Evolutionary conservation across 257 asterid species (phyloP).

Genomic region (Scutellaria minor): DNA sequence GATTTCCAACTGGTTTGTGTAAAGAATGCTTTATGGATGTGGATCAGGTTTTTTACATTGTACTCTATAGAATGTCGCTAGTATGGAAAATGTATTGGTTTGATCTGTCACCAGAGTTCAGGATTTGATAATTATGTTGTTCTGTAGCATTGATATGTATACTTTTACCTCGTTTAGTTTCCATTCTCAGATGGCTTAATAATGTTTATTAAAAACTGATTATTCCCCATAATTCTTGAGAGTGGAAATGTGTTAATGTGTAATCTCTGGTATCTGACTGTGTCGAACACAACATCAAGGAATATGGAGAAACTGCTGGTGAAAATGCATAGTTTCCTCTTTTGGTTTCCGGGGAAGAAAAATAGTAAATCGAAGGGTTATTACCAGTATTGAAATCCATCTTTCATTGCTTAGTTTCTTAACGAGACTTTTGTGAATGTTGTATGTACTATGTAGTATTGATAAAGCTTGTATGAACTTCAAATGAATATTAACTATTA

Average conservation of each 20-base stretch:
- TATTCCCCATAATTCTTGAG: background rate
- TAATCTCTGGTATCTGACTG: background rate
- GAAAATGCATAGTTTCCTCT: background rate
- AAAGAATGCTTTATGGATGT: background rate
- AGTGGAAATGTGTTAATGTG: background rate
- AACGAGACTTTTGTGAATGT: background rate
- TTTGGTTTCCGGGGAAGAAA: background rate
- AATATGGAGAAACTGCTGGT: background rate
- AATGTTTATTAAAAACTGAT: background rate
- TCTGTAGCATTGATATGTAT: background rate
- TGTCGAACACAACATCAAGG: background rate
- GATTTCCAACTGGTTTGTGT: background rate
- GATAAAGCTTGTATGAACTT: background rate
- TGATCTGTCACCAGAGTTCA: background rate
- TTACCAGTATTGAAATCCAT: background rate
- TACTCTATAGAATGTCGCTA: background rate
- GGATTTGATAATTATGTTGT: conserved; percentile 4
- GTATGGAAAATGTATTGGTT: background rate
- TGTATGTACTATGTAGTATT: background rate
- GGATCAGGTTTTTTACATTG: background rate
- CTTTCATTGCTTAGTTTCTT: background rate
- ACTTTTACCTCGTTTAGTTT: background rate
- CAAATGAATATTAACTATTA: background rate
- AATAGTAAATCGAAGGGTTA: background rate
- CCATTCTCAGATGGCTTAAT: background rate